Evolutionary conservation across 345 rosid genomes (phyloP).

Genomic region (Rhodomyrtus tomentosa): DNA sequence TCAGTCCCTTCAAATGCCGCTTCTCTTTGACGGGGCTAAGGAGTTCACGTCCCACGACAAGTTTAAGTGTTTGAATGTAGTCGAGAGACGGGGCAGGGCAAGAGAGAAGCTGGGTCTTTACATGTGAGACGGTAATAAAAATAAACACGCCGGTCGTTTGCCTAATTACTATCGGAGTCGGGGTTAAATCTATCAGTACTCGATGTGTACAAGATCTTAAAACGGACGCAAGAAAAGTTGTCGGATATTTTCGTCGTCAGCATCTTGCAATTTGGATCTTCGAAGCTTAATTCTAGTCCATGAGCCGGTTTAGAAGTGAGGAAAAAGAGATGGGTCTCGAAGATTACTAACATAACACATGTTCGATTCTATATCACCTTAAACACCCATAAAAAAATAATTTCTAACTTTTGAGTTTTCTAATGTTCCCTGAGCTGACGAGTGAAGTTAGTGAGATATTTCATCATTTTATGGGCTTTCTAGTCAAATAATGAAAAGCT

Average conservation of each 20-base stretch:
- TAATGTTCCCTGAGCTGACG: not conserved
- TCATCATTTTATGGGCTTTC: not conserved
- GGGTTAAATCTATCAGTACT: not conserved
- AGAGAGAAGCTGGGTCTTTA: not conserved
- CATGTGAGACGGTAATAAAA: not conserved
- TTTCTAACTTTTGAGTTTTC: not conserved
- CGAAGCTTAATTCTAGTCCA: not conserved
- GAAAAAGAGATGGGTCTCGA: not conserved
- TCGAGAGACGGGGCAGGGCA: not conserved
- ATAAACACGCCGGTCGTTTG: not conserved
- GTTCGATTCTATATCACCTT: not conserved
- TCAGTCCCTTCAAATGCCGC: not conserved
- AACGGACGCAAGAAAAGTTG: not conserved
- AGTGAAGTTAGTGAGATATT: not conserved
- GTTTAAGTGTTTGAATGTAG: not conserved
- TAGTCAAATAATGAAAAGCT: not conserved
- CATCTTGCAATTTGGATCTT: not conserved
- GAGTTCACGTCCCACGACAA: not conserved
- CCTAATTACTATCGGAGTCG: rapidly evolving
- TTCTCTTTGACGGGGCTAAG: not conserved
- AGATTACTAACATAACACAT: not conserved
- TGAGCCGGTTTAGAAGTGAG: not conserved
- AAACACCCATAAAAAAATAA: not conserved
- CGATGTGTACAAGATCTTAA: not conserved
- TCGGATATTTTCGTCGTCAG: not conserved